Percentiles rank a stretch among this genome's conserved stretches.
Conservation (phyloP, 2,329 filamentous ascomycete species). For the Claviceps fusiformis region DNA sequence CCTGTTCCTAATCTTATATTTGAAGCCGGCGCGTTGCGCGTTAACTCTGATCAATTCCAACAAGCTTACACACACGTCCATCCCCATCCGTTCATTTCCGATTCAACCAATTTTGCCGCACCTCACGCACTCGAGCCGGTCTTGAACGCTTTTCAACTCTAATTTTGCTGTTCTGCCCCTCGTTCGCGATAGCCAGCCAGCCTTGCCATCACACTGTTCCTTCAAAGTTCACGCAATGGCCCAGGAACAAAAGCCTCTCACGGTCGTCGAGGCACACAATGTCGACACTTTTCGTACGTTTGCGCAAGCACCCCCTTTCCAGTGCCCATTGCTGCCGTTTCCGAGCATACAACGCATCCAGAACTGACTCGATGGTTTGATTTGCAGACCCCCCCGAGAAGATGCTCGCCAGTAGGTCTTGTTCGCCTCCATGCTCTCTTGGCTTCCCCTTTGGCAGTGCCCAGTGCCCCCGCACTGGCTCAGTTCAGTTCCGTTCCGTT, state of each 20-base stretch:
- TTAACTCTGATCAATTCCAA: neutral
- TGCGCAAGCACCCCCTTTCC: neutral
- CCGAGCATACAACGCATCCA: neutral
- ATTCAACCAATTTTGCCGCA: neutral
- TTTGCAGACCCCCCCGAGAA: conserved; percentile 46
- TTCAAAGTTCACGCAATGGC: conserved; percentile 24
- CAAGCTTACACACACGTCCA: neutral
- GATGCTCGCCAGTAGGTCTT: conserved; percentile 51
- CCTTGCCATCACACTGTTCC: neutral
- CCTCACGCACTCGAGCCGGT: neutral
- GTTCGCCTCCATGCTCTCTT: neutral
- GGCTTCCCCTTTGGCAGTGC: neutral
- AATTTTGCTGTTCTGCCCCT: neutral
- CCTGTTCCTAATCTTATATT: neutral
- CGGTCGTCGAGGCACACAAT: conserved; percentile 61
- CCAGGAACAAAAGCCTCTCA: conserved; percentile 28
- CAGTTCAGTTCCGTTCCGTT: too few species aligned
- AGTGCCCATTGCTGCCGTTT: neutral
- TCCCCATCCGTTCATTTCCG: neutral
- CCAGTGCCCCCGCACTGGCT: neutral
- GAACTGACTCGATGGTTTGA: neutral
- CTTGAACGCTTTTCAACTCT: neutral
- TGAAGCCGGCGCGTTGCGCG: neutral
- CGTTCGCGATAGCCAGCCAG: neutral
- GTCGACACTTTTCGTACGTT: conserved; percentile 59